Evolutionary conservation across 2,329 filamentous ascomycete species (phyloP), one percentile per base, ranked within the genome.

Genomic region (Pseudogymnoascus sp.): DNA sequence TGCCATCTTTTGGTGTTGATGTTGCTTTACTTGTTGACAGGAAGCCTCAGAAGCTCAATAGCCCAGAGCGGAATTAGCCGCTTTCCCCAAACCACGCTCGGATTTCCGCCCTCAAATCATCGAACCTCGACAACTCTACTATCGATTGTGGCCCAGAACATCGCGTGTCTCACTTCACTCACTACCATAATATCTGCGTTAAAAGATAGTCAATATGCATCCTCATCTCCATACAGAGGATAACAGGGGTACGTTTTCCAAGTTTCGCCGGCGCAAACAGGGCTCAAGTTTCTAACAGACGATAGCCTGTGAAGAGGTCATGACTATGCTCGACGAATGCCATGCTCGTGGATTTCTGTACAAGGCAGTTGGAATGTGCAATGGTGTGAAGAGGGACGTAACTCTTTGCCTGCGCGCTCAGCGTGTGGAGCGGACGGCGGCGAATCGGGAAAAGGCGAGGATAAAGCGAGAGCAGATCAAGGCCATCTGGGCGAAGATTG

Each of bases 221-320:
- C 96, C 95, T 62, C 93, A 97, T 79, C 81, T 99, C 2, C 93
- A 98, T 74, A 96, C 91, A 28, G 91, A 95, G 75, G 89, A 96
- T 74, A 96, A 96, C 70, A 82, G 85, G 70, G 93, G 93, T 96
- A 83, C 46, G 78, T 62, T 35, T 22, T 31, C 28, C 50, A 12
- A 6, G 5, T 59, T 33, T 19, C n/a, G 10, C 28, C n/a, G 28
- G 1, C n/a, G n/a, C 8, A 11, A 7, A 53, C 40, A 59, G 19
- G 46, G 40, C 50, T 61, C 66, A 65, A 61, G 56, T 37, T 61
- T 24, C 63, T 70, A 67, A 68, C 61, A 60, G 61, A 67, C 66
- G 50, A 64, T 72, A 99, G 95, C 89, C 72, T 99, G 95, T 83
- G 91, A 93, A 76, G 92, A 96, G 70, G 86, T 99, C 75, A 96